phyloP scores from a whole-genome alignment of 768 basidiomycete species.

The Exsudoporus frostii region DNA sequence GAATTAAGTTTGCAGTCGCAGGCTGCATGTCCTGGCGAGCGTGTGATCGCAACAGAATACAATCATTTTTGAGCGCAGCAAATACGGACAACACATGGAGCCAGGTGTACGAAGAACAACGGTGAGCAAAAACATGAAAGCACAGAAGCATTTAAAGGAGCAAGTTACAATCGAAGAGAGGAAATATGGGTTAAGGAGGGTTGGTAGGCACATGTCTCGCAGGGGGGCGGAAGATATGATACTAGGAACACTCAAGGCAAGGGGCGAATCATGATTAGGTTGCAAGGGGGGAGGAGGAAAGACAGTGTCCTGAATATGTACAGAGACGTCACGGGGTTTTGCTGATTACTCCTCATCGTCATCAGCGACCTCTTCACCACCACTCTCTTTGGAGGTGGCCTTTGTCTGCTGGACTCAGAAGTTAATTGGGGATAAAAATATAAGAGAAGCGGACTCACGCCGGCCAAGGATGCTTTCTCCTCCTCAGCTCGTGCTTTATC shows the following conservation, averaged over 20 bases:
- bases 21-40: no score
- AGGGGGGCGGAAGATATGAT: constrained; percentile 13
- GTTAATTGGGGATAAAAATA: not conserved
- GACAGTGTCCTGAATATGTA: constrained; percentile 19
- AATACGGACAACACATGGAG: constrained; percentile 30
- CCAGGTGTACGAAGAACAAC: constrained; percentile 20
- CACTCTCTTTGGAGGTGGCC: constrained; percentile 35
- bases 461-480: constrained; percentile 55
- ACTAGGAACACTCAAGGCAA: constrained; percentile 12
- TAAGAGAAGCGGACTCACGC: constrained; percentile 29
- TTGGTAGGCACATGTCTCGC: constrained; percentile 31
- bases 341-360: constrained; percentile 44
- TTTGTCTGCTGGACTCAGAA: constrained; percentile 24
- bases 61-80: constrained; percentile 29
- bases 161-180: constrained; percentile 21
- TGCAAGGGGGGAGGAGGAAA: constrained; percentile 2
- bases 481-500: constrained; percentile 88
- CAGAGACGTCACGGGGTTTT: not conserved
- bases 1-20: no score
- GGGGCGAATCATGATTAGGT: constrained; percentile 19
- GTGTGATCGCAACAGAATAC: constrained; percentile 26
- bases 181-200: constrained; percentile 13
- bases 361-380: constrained; percentile 32
- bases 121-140: constrained; percentile 27
- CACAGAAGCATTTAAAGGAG: constrained; percentile 19